Evolutionary conservation across 2,329 filamentous ascomycete species (phyloP), one percentile per base, ranked within the genome.

Genomic region (Trichoderma sp.): DNA sequence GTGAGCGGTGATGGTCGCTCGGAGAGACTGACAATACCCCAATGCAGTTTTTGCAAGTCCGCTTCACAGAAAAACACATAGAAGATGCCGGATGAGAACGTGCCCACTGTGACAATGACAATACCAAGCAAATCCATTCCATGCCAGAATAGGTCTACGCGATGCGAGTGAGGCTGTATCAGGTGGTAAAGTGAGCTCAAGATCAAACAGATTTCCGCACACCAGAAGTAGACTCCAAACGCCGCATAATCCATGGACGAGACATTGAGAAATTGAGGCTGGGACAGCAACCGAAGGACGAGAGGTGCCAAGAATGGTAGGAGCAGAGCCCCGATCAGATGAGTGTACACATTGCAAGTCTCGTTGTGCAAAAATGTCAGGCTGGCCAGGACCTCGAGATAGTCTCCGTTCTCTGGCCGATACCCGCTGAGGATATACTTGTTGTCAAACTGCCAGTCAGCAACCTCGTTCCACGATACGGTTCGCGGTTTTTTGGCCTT

Each of bases 381-480:
- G 15, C 63, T 66, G 18, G 63, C 26, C 3, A 66, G n/a, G 8
- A 66, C 26, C 7, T 56, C 63, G 1, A 66, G 47, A 36, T 66
- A 66, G 30, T 66, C 21, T 18, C 47, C 63, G 7, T 66, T 66
- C 30, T 66, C 63, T 7, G 63, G 63, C 24, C 63, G 63, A n/a
- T 66, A 66, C 7, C 63, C 63, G 26, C n/a, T 15, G 63, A 66
- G 28, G 63, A 66, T 66, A 56, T 66, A 66, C 63, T 66, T 66
- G 30, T 66, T 66, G 47, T 66, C 63, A 21, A 66, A 56, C 30
- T 66, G 63, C 63, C 63, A 66, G 26, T 66, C 63, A 36, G 63
- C 14, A 66, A 66, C 18, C 30, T 66, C 63, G 21, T 53, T 30
- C 63, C 63, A 66, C 30, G 30, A 56, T 36, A 66, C 63, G 14